Evolutionary conservation across 345 rosid species (phyloP).

Genomic region (Eutrema japonicum): DNA sequence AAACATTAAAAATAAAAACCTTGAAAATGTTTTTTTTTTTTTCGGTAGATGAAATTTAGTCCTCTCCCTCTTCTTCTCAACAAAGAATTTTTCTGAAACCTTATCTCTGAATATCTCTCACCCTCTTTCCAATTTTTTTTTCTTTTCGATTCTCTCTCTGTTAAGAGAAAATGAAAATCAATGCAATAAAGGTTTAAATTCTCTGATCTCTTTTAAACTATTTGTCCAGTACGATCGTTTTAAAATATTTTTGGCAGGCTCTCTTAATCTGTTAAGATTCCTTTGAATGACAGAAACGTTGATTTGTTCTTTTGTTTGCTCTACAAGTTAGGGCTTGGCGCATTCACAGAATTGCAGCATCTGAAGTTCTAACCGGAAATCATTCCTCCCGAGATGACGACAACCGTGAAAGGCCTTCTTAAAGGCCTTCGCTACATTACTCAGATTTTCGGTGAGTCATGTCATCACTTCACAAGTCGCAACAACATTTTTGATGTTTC

Average conservation of each 20-base stretch:
- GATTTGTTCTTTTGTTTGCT: conserved; percentile 8
- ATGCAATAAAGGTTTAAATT: conserved; percentile 24
- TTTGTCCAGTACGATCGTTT: not conserved
- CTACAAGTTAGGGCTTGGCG: conserved; percentile 29
- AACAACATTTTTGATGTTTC: not conserved
- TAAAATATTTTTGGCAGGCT: not conserved
- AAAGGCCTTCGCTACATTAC: conserved; percentile 62
- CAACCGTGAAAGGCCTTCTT: conserved; percentile 59
- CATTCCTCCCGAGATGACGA: conserved; percentile 30
- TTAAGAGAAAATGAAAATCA: conserved; percentile 20
- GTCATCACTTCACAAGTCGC: not conserved
- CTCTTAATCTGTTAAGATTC: not conserved
- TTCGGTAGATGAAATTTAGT: not conserved
- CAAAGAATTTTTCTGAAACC: conserved; percentile 27
- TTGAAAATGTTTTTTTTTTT: conserved; percentile 22
- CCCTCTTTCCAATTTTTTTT: not conserved
- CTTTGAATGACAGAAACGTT: not conserved
- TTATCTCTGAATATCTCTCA: conserved; percentile 4
- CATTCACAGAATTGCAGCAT: conserved; percentile 7
- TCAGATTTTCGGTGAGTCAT: conserved; percentile 58
- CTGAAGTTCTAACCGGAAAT: conserved; percentile 25
- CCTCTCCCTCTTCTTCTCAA: conserved; percentile 33
- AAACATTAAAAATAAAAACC: conserved; percentile 25
- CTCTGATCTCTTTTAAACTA: not conserved
- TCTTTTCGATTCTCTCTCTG: conserved; percentile 1